Conservation (phyloP, 2,329 filamentous ascomycete genomes). For the Neurospora sp. region DNA sequence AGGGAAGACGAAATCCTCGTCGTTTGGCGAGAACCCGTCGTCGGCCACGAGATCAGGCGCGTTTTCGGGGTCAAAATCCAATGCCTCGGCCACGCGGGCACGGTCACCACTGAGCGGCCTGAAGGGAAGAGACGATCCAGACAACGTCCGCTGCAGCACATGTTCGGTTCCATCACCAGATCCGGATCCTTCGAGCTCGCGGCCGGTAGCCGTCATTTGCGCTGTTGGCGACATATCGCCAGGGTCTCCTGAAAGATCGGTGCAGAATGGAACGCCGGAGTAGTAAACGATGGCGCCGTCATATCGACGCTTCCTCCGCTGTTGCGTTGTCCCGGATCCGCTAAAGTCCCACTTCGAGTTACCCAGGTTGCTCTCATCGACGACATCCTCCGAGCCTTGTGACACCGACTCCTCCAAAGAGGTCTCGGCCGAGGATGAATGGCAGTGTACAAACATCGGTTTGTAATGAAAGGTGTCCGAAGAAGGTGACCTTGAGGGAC, state of each 20-base stretch:
- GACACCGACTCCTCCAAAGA: constrained; percentile 40
- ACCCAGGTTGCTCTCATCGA: constrained; percentile 37
- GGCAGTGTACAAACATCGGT: constrained; percentile 45
- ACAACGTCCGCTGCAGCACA: constrained; percentile 30
- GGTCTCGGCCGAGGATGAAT: constrained; percentile 35
- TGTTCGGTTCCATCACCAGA: background rate
- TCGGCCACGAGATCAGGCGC: constrained; percentile 23
- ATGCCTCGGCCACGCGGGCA: constrained; percentile 10
- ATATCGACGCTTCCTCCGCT: constrained; percentile 39
- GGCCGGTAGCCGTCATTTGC: constrained; percentile 36
- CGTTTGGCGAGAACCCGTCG: constrained; percentile 25
- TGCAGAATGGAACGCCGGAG: constrained; percentile 68
- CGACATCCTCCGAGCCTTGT: constrained; percentile 30
- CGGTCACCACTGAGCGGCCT: constrained; percentile 37
- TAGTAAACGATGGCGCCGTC: constrained; percentile 79
- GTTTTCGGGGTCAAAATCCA: constrained; percentile 17
- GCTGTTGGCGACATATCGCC: constrained; percentile 38
- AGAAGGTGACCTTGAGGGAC: constrained; percentile 26
- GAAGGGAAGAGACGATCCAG: constrained; percentile 39
- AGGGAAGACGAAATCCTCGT: constrained; percentile 33
- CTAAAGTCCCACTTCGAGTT: constrained; percentile 36
- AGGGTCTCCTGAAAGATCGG: constrained; percentile 63
- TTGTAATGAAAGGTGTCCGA: constrained; percentile 51
- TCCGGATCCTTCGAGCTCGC: constrained; percentile 21
- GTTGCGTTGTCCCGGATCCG: constrained; percentile 35